Evolutionary conservation across 176 grass and related monocot genomes (phyloP).

Genomic region (Luzula sylvatica): DNA sequence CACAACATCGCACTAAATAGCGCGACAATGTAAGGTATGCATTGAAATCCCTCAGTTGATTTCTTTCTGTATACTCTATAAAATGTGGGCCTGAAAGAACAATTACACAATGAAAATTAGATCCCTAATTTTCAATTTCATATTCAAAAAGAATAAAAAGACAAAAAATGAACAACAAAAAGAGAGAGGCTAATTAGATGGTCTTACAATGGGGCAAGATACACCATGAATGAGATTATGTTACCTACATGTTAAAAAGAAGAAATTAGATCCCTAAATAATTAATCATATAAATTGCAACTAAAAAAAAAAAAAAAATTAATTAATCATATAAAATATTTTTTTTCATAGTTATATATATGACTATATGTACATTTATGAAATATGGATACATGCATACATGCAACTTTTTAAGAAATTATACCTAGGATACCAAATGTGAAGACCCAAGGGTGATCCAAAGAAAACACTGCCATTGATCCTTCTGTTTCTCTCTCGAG

Average conservation of each 20-base stretch:
- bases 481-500: background rate
- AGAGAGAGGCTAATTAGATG: background rate
- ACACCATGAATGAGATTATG: constrained; percentile 81
- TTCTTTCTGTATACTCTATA: constrained; percentile 78
- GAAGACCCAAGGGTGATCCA: constrained; percentile 87
- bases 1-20: constrained; percentile 86
- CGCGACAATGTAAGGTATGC: constrained; percentile 70
- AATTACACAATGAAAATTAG: background rate
- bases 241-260: constrained; percentile 46
- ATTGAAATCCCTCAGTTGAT: constrained; percentile 82
- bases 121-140: background rate
- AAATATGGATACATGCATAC: background rate
- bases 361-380: too few species aligned
- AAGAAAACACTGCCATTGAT: constrained; percentile 59
- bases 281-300: too few species aligned
- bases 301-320: too few species aligned
- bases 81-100: constrained; percentile 61
- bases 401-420: background rate
- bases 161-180: background rate
- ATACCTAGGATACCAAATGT: constrained; percentile 94
- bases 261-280: too few species aligned
- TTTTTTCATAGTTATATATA: background rate
- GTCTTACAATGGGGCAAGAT: constrained; percentile 64
- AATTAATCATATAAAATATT: background rate
- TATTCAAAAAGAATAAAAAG: background rate